Percentiles rank a stretch among this genome's conserved stretches.
phyloP scores from a whole-genome alignment of 2,329 filamentous ascomycete genomes.

The Cadophora sp. region DNA sequence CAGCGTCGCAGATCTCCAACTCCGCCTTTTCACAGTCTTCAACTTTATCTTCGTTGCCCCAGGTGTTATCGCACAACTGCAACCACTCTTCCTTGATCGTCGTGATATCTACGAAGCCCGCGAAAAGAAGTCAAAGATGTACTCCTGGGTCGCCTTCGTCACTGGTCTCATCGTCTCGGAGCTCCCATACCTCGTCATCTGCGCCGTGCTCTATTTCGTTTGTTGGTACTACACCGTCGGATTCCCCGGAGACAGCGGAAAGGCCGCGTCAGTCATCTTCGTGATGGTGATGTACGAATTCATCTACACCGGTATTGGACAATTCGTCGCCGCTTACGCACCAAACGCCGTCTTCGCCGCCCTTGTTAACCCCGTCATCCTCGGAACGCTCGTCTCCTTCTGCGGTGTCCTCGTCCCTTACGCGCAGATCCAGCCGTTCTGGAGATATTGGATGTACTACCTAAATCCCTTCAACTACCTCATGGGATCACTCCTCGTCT shows the following conservation, averaged over 20 bases:
- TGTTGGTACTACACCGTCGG: conserved; percentile 67
- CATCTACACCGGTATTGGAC: conserved; percentile 65
- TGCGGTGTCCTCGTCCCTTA: conserved; percentile 76
- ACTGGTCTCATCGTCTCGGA: conserved; percentile 58
- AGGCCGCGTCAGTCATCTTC: conserved; percentile 60
- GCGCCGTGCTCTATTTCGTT: conserved; percentile 53
- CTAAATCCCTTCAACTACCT: conserved; percentile 72
- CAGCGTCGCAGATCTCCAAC: conserved; percentile 57
- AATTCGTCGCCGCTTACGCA: conserved; percentile 68
- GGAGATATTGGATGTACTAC: conserved; percentile 58
- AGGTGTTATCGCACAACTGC: conserved; percentile 63
- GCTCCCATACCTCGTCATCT: conserved; percentile 53
- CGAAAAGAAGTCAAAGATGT: conserved; percentile 67
- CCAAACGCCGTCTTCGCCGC: conserved; percentile 66
- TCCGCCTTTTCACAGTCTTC: conserved; percentile 65
- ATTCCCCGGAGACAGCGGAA: conserved; percentile 51
- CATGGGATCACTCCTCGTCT: conserved; percentile 72
- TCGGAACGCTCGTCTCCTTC: conserved; percentile 73
- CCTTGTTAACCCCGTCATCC: conserved; percentile 55
- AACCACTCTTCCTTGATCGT: conserved; percentile 63
- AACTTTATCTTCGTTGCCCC: conserved; percentile 69
- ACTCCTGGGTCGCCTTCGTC: conserved; percentile 65
- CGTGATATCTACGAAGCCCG: conserved; percentile 64
- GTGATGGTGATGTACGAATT: conserved; percentile 67
- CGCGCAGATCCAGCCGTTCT: conserved; percentile 51